Conservation (phyloP, 78 protist genomes). For the slime mould (Dictyostelium discoideum) region DNA sequence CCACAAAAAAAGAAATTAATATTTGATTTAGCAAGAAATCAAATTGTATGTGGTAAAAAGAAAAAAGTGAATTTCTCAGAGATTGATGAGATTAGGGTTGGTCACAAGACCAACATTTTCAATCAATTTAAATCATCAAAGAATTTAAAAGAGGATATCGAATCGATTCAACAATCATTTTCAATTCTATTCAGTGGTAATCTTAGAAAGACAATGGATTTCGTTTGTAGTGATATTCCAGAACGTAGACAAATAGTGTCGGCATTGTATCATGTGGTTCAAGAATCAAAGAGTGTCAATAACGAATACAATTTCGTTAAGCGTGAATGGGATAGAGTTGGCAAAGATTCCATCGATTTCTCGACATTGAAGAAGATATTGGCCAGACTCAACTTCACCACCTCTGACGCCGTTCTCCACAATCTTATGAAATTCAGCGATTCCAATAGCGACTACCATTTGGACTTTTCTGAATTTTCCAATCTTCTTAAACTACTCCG, state of each 20-base stretch:
- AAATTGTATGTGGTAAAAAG: constrained; percentile 31
- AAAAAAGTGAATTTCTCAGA: constrained; percentile 52
- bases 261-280: constrained; percentile 16
- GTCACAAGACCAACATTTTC: constrained; percentile 63
- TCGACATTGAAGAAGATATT: constrained; percentile 29
- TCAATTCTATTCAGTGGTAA: constrained; percentile 54
- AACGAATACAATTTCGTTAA: constrained; percentile 54
- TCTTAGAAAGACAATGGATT: constrained; percentile 54
- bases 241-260: constrained; percentile 45
- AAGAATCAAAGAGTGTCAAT: background rate
- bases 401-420: background rate
- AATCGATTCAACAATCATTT: constrained; percentile 20
- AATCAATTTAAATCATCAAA: constrained; percentile 8
- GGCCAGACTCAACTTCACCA: constrained; percentile 25
- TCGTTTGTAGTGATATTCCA: constrained; percentile 21
- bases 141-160: background rate
- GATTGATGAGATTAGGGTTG: constrained; percentile 76
- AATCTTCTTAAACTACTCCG: constrained; percentile 17
- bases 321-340: constrained; percentile 38
- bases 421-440: constrained; percentile 31
- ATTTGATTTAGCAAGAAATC: constrained; percentile 21
- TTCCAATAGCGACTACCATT: constrained; percentile 5
- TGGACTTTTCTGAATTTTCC: constrained; percentile 60
- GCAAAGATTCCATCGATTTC: constrained; percentile 28
- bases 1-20: constrained; percentile 32